Base-by-base conservation (phyloP, 495 filamentous ascomycete genomes). In the Durotheca rogersii region DNA sequence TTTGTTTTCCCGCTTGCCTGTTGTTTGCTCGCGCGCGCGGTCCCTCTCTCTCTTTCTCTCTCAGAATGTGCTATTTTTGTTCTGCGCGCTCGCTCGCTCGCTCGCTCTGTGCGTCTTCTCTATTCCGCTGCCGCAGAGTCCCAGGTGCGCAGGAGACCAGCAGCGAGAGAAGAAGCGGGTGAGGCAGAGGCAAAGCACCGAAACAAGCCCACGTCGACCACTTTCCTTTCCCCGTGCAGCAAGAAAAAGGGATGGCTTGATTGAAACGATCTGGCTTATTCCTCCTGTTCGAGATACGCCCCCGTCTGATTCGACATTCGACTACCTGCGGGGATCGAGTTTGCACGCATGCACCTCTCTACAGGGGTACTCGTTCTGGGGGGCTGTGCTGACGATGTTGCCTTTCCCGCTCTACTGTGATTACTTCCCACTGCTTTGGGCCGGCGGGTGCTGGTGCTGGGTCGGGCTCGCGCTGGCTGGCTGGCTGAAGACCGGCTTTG, bases 361-460 rank as follows among this genome's bases (percentile, higher is more conserved):
- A 58, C 55, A 53, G 55, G 55, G 49, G 14, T 36, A 7, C 19
- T 19, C 2, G 14, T 35, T 44, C 34, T 47, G 53, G 53, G 50
- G 58, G 58, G 58, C 58, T 58, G 54, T 61, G 58, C 49, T 58
- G 40, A 49, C 40, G 49, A 49, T 46, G 53, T 47, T 43, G 45
- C 52, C 27, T 50, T 41, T 56, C 45, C 34, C 33, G 38, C 25
- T 44, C 11, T 50, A 33, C 40, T n/a, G n/a, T n/a, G n/a, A n/a
- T n/a, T n/a, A n/a, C n/a, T 39, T 31, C 29, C 20, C 40, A n/a
- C 29, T 49, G 32, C 33, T 38, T 39, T 12, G 30, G 40, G 40
- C 25, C 32, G 40, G 27, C 40, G 30, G n/a, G n/a, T n/a, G n/a
- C n/a, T n/a, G n/a, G n/a, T n/a, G n/a, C n/a, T n/a, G n/a, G n/a